Evolutionary conservation across 805 yeast genomes (phyloP), one percentile per base, ranked within the genome.

Genomic region (Debaryomyces maramus): DNA sequence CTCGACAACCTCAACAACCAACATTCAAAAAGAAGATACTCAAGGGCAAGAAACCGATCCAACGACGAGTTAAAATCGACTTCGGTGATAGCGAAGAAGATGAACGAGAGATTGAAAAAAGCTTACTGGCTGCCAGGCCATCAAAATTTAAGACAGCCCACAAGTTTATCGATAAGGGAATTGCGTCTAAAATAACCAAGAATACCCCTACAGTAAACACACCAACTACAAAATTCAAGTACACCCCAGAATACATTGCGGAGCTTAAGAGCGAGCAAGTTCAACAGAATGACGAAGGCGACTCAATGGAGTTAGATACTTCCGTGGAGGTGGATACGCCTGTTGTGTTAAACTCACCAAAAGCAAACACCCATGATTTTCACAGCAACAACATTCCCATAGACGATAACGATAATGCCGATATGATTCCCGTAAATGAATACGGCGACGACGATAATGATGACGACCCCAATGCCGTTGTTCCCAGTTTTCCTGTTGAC

Each of bases 71-170:
- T 3, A 36, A 26, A 19, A 18, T 31, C 14, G 35, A 35, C 5
- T 38, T 38, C 17, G 59, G 58, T 26, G 63, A 62, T 11, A 56
- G 54, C 5, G 54, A 45, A 15, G 50, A 45, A 31, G 44, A 44
- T 5, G 54, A 45, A 15, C 48, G 44, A 31, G 44, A 44, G 16
- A 24, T 26, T 10, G 38, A 38, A 22, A 24, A 24, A 6, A 24
- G 10, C 6, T 24, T 10, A n/a, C 28, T 15, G 3, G 13, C 2
- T 15, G 13, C 13, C 13, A 24, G 13, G 8, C 6, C 15, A 10
- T n/a, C 28, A 3, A 24, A 24, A 24, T 24, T 24, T 24, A 24
- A 10, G 28, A n/a, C 28, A 10, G 15, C 28, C 11, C 28, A 24
- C 13, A n/a, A 6, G 4, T 24, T 24, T 24, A 10, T 24, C 11